Base-by-base conservation (phyloP, 2,329 filamentous ascomycete species). In the Cercospora janseana region DNA sequence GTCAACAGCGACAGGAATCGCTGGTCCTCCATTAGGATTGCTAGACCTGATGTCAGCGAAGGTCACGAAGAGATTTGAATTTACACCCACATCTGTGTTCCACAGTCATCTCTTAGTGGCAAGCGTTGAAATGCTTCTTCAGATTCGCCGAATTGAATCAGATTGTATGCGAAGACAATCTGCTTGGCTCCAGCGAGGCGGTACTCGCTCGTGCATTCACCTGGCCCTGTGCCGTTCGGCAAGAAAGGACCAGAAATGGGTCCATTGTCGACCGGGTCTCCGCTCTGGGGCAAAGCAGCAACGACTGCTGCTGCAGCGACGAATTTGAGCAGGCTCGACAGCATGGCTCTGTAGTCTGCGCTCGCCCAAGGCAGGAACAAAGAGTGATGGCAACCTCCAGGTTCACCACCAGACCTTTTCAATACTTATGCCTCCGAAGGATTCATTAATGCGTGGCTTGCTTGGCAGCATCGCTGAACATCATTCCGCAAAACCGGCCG, bases 41-140 rank as follows among this genome's bases (percentile, higher is more conserved):
- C 34, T 37, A 5, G 4, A 21, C 1, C 10, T 37, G 20, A 37
- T 16, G 31, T 5, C 13, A 16, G 13, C 12, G 16, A 37, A 20
- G 8, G 20, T 21, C 6, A 20, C 20, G 16, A 37, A n/a, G 10
- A 9, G 7, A 23, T 23, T n/a, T 4, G 1, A 18, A 16, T 3
- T 21, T 16, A 37, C 13, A n/a, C 34, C 23, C 23, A 37, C 34
- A 37, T 37, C 10, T 32, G 42, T 7, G 37, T 44, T n/a, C 49
- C 24, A 20, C 49, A 52, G 13, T 52, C 44, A 4, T 52, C 49
- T 35, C 35, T 13, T 13, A 52, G 38, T 10, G 49, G 49, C 37
- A 52, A 31, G n/a, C 49, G 34, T 10, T 52, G 49, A 26, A 52
- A 52, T 35, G 50, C 50, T 13, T 49, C 50, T 16, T 38, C 50